These are phyloP conservation scores for Lachnellula suecica DNA, from an alignment of 2,329 filamentous ascomycete species.

Conservation along the genomic window DNA sequence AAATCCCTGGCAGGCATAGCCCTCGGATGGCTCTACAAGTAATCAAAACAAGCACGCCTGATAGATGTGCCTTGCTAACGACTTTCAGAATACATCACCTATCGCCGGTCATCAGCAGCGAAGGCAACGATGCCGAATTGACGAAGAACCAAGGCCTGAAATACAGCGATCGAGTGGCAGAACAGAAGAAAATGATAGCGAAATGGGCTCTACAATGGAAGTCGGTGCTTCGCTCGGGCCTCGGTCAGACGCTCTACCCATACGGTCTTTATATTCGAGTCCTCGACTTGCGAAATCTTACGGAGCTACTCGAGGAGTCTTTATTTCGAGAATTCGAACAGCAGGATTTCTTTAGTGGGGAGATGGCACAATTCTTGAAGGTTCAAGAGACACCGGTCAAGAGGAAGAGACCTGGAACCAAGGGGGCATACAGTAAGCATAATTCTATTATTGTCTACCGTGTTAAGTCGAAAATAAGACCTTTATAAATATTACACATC, in stretches of 20 bases:
- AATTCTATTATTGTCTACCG: no score
- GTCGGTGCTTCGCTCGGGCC: conserved; percentile 64
- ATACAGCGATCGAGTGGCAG: conserved; percentile 14
- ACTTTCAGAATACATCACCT: conserved; percentile 45
- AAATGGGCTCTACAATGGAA: conserved; percentile 67
- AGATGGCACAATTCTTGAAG: conserved; percentile 34
- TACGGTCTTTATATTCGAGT: conserved; percentile 68
- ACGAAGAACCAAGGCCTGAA: conserved; percentile 15
- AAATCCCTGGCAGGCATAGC: conserved; percentile 57
- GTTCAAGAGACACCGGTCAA: conserved; percentile 32
- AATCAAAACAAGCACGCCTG: conserved; percentile 20
- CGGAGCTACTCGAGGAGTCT: conserved; percentile 56
- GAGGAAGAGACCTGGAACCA: conserved; percentile 16
- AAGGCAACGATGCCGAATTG: conserved; percentile 41
- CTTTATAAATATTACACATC: conserved; percentile 2
- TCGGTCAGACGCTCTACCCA: conserved; percentile 61
- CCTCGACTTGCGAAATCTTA: conserved; percentile 62
- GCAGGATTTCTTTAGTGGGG: conserved; percentile 40
- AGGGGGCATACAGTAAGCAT: background rate
- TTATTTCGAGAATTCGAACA: conserved; percentile 28
- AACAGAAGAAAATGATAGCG: conserved; percentile 24
- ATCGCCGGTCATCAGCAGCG: conserved; percentile 43
- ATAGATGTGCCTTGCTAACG: conserved; percentile 18
- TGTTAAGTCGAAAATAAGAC: conserved; percentile 17
- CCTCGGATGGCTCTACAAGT: conserved; percentile 64